Evolutionary conservation across 2,329 filamentous ascomycete genomes (phyloP).

Genomic region (Epichloe gansuensis): DNA sequence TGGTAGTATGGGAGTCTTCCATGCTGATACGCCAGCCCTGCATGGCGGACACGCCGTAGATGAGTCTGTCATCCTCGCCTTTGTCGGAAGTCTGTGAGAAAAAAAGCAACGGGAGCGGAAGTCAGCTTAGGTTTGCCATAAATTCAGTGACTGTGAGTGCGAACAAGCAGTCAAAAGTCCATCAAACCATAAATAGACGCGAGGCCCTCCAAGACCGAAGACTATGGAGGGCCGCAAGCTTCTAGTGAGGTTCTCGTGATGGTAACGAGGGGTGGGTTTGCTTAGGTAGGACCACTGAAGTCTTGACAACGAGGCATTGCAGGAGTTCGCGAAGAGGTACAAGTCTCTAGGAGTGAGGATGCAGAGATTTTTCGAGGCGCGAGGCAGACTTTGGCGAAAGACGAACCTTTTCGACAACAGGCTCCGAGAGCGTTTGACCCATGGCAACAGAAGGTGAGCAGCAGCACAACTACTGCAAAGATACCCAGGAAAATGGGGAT

Average conservation of each 20-base stretch:
- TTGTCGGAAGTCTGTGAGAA: constrained; percentile 62
- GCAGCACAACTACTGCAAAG: constrained; percentile 16
- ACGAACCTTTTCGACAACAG: constrained; percentile 91
- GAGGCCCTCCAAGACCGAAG: neutral
- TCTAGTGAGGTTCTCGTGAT: constrained; percentile 3
- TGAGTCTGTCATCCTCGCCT: constrained; percentile 83
- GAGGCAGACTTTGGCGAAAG: neutral
- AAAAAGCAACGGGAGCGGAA: constrained; percentile 3
- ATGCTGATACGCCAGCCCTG: constrained; percentile 99
- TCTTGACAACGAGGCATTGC: neutral
- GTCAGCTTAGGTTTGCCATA: constrained; percentile 14
- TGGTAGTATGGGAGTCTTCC: constrained; percentile 87
- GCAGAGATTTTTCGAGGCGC: constrained; percentile 1
- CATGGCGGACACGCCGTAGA: constrained; percentile 96
- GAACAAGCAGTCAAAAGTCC: too few relatives aligned
- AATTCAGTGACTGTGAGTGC: neutral
- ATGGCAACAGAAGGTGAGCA: constrained; percentile 39
- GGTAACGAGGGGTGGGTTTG: constrained; percentile 1
- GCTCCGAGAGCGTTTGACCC: constrained; percentile 99
- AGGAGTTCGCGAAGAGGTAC: neutral
- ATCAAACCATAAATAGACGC: neutral
- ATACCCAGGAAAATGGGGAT: constrained; percentile 8
- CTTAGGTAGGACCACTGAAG: neutral
- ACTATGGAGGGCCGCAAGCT: neutral
- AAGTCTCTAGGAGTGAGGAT: neutral